Evolutionary conservation across 2,329 filamentous ascomycete species (phyloP), one percentile per base, ranked within the genome.

Genomic region (Microcyclospora pomicola): DNA sequence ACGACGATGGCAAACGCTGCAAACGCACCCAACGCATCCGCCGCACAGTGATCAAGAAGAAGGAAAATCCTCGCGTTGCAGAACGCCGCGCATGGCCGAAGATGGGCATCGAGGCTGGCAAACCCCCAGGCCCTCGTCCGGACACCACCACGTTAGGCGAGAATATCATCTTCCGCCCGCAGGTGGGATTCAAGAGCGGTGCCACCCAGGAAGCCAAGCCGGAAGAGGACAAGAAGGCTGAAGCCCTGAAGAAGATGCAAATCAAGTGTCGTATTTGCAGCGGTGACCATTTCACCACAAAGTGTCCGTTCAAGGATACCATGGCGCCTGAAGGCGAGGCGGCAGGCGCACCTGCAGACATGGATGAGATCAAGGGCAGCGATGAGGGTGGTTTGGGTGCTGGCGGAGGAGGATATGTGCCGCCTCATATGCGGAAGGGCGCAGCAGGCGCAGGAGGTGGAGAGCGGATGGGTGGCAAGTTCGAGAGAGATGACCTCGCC

Each of bases 191-290:
- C 87, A 88, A 87, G 70, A 78, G 82, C 58, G 83, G 83, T 50
- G 80, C 81, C 60, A 83, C 84, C 66, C 82, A 82, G 60, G 82
- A 88, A 54, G 66, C 67, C 61, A 55, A 47, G 67, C 76, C 78
- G 54, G 66, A 73, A 56, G 81, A 83, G 63, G 77, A 80, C 54
- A 76, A 81, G 58, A 71, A 77, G 64, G 73, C 75, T 60, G 69
- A 73, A 45, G 68, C 72, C 55, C 73, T 96, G 58, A 93, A 91
- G 76, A 87, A 95, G 70, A 94, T 95, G 77, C 92, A 95, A 71
- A 92, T 98, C 72, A 96, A 96, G 75, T 98, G 91, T 67, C 82
- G 91, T 73, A 96, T 98, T 61, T 98, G 91, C 70, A 83, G 80
- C 61, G 91, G 88, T 60, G 91, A 98, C 72, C 91, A 98, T 77